Conservation (phyloP, 225 moss, liverwort and hornwort genomes). For the Polytrichum commune region DNA sequence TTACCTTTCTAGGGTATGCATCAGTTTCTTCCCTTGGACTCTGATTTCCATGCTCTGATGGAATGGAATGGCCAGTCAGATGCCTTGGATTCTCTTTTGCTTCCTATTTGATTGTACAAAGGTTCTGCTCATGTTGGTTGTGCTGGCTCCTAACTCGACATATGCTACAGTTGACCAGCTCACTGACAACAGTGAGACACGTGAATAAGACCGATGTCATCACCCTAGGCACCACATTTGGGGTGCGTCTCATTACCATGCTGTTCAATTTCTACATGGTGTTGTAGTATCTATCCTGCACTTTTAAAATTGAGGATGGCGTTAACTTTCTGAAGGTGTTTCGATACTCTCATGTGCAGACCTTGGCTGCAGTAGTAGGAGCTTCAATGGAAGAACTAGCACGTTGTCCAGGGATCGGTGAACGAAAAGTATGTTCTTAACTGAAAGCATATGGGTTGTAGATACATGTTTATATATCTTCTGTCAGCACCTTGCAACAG, state of each 20-base stretch:
- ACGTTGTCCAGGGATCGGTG: slow-evolving; percentile 93
- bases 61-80: no score
- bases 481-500: no score
- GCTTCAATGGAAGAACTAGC: slow-evolving; percentile 94
- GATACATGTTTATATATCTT: no score
- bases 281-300: neutral
- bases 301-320: neutral
- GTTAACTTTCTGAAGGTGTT: neutral
- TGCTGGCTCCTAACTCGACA: slow-evolving; percentile 9
- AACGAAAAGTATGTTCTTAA: slow-evolving; percentile 69
- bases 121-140: slow-evolving; percentile 6
- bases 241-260: slow-evolving; percentile 38
- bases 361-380: slow-evolving; percentile 69
- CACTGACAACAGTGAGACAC: slow-evolving; percentile 87
- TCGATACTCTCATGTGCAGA: slow-evolving; percentile 38
- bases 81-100: neutral
- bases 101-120: neutral
- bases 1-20: slow-evolving; percentile 81
- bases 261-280: neutral
- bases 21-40: neutral
- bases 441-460: neutral
- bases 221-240: slow-evolving; percentile 83
- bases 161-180: slow-evolving; percentile 75
- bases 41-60: neutral
- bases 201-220: slow-evolving; percentile 94